Conservation (phyloP, 2,329 filamentous ascomycete species). For the Microcera coccophila region DNA sequence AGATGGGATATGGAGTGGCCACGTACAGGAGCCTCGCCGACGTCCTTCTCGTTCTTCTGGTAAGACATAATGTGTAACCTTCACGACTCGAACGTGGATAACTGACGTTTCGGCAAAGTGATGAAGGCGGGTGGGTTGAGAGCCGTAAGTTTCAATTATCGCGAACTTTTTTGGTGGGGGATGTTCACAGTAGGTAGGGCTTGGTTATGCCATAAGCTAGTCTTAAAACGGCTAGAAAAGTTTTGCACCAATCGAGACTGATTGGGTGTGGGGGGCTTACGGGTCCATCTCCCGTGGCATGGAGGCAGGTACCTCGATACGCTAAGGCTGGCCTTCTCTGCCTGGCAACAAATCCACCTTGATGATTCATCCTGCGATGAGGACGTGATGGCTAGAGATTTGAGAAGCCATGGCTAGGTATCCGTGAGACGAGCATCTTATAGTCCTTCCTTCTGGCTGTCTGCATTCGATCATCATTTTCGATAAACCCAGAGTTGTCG, state of each 20-base stretch:
- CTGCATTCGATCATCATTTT: too few species aligned
- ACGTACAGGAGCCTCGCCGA: constrained; percentile 80
- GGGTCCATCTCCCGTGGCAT: too few species aligned
- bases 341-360: constrained; percentile 23
- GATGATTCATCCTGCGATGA: constrained; percentile 42
- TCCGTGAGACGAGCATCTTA: constrained; percentile 2
- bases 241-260: neutral
- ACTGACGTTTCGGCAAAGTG: constrained; percentile 70
- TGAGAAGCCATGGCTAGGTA: constrained; percentile 5
- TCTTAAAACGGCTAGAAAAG: constrained; percentile 1
- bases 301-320: neutral
- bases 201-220: constrained; percentile 12
- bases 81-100: constrained; percentile 76
- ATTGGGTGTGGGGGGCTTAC: neutral
- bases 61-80: constrained; percentile 76
- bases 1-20: neutral
- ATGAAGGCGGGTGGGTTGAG: constrained; percentile 30
- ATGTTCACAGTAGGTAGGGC: constrained; percentile 12
- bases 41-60: constrained; percentile 93
- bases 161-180: constrained; percentile 21
- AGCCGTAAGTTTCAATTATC: constrained; percentile 9
- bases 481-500: neutral
- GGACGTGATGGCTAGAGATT: neutral
- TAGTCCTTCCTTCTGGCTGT: neutral
- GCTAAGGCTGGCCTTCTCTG: neutral